phyloP scores from a whole-genome alignment of 768 basidiomycete genomes.

The Jaapia argillacea region DNA sequence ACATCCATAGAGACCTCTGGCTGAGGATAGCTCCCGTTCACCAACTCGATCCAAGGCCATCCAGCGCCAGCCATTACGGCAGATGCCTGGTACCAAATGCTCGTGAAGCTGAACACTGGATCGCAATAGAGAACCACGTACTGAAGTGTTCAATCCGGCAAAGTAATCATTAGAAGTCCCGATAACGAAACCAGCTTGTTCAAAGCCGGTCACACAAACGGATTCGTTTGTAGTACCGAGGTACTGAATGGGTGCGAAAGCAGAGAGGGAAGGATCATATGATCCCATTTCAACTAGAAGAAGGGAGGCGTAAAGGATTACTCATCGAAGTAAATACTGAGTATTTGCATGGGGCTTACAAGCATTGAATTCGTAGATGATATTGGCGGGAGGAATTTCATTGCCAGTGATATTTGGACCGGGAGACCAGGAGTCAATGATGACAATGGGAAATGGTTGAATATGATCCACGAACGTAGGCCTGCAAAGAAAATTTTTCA shows the following conservation, averaged over 20 bases:
- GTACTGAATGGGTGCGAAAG: conserved; percentile 52
- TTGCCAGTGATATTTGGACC: conserved; percentile 15
- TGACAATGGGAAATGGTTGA: conserved; percentile 31
- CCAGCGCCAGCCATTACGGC: neutral
- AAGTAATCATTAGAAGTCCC: conserved; percentile 31
- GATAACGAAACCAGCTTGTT: conserved; percentile 66
- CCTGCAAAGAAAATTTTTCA: conserved; percentile 8
- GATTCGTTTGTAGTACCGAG: conserved; percentile 54
- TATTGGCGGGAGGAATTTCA: conserved; percentile 19
- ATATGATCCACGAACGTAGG: conserved; percentile 20
- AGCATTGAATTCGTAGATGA: conserved; percentile 26
- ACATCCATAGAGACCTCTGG: conserved; percentile 8
- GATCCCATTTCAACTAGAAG: conserved; percentile 45
- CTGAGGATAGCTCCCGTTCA: conserved; percentile 7
- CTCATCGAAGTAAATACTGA: neutral
- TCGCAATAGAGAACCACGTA: neutral
- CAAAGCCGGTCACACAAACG: conserved; percentile 64
- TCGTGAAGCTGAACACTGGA: neutral
- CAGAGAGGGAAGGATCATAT: conserved; percentile 63
- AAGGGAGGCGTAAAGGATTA: neutral
- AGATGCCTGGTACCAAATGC: conserved; percentile 4
- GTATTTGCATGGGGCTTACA: conserved; percentile 6
- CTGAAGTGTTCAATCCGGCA: neutral
- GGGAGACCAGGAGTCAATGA: conserved; percentile 16
- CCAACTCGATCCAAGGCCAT: neutral